Evolutionary conservation across 2,329 filamentous ascomycete genomes (phyloP).

Genomic region (Alternaria brassicae): DNA sequence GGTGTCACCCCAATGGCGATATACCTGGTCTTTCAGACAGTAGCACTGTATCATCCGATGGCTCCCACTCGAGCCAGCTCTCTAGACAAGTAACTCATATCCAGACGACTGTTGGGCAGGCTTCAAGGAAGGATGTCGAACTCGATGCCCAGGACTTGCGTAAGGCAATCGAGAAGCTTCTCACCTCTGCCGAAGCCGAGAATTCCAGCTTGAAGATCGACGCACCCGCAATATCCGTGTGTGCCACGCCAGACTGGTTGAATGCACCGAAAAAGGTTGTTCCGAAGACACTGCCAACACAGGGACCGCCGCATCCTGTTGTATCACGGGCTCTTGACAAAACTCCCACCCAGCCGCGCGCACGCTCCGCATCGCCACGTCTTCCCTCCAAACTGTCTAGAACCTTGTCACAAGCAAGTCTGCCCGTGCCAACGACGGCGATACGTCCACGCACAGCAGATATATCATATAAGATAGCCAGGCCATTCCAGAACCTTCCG

Average conservation of each 20-base stretch:
- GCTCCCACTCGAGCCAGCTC: slow-evolving; percentile 31
- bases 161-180: slow-evolving; percentile 18
- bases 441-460: neutral
- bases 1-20: slow-evolving; percentile 14
- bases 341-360: slow-evolving; percentile 13
- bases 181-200: slow-evolving; percentile 11
- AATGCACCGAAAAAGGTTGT: slow-evolving; percentile 19
- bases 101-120: slow-evolving; percentile 38
- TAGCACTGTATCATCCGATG: slow-evolving; percentile 27
- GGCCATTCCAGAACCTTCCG: slow-evolving; percentile 16
- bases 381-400: neutral
- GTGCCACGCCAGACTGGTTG: slow-evolving; percentile 18
- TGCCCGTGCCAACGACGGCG: slow-evolving; percentile 5
- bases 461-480: neutral
- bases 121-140: slow-evolving; percentile 29
- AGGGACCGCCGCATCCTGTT: slow-evolving; percentile 36
- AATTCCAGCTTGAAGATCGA: slow-evolving; percentile 6
- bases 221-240: neutral
- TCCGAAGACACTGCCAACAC: slow-evolving; percentile 21
- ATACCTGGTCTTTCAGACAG: slow-evolving; percentile 16
- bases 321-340: slow-evolving; percentile 18
- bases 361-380: slow-evolving; percentile 28
- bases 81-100: slow-evolving; percentile 31
- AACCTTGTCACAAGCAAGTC: slow-evolving; percentile 9
- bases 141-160: slow-evolving; percentile 23